These are phyloP conservation scores for Skeletonema marinoi DNA, from an alignment of 108 stramenopile species.

Conservation along the genomic window DNA sequence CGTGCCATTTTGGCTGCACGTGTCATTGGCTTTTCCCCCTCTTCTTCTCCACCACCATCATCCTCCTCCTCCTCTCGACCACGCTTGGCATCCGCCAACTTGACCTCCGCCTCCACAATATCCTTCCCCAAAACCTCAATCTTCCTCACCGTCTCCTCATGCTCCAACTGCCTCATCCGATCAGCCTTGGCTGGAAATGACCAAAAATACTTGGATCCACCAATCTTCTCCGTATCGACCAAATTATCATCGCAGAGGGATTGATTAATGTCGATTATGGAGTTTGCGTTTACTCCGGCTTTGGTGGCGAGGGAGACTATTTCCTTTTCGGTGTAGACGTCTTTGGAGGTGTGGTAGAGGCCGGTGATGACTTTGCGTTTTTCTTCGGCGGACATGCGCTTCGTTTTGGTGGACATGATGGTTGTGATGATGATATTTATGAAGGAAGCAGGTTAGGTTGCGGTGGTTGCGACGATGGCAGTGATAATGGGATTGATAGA, in stretches of 20 bases:
- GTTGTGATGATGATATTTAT: neutral
- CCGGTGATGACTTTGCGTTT: slow-evolving; percentile 79
- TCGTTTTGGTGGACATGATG: slow-evolving; percentile 35
- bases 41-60: neutral
- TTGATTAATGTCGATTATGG: slow-evolving; percentile 76
- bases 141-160: slow-evolving; percentile 52
- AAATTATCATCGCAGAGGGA: slow-evolving; percentile 82
- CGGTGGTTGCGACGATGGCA: too few species aligned
- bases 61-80: slow-evolving; percentile 71
- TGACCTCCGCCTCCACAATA: slow-evolving; percentile 61
- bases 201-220: slow-evolving; percentile 92
- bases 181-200: slow-evolving; percentile 89
- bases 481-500: too few species aligned
- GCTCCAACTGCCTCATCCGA: slow-evolving; percentile 61
- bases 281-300: slow-evolving; percentile 72
- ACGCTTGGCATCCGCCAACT: slow-evolving; percentile 83
- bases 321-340: slow-evolving; percentile 92
- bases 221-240: slow-evolving; percentile 93
- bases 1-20: slow-evolving; percentile 74
- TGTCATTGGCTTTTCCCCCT: slow-evolving; percentile 1
- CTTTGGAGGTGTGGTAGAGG: slow-evolving; percentile 81
- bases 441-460: too few species aligned
- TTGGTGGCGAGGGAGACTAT: slow-evolving; percentile 77
- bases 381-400: slow-evolving; percentile 90
- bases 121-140: slow-evolving; percentile 54